Percentiles rank a stretch among this genome's conserved stretches.
These are phyloP conservation scores for Suhomyces faveliae DNA, from an alignment of 805 yeast genomes.

Conservation along the genomic window DNA sequence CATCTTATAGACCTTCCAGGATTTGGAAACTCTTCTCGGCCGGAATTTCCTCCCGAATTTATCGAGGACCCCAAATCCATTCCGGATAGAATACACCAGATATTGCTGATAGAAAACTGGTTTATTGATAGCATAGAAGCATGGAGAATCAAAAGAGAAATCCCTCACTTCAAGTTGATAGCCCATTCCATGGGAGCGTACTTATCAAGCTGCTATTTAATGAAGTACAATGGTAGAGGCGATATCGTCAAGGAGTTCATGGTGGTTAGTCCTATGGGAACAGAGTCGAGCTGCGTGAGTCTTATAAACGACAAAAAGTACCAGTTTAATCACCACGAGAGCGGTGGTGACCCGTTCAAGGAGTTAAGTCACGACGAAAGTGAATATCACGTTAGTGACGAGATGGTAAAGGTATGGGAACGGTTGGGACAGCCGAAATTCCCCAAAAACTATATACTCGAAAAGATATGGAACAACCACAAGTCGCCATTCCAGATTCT, in stretches of 20 bases:
- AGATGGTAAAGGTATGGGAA: conserved; percentile 26
- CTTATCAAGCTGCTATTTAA: conserved; percentile 36
- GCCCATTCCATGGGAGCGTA: conserved; percentile 47
- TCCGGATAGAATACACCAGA: conserved; percentile 29
- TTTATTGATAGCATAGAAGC: conserved; percentile 38
- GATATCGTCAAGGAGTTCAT: conserved; percentile 22
- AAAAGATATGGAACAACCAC: conserved; percentile 37
- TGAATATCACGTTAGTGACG: conserved; percentile 17
- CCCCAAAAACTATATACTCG: conserved; percentile 31
- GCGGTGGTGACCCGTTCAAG: conserved; percentile 35
- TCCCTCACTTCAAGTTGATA: conserved; percentile 30
- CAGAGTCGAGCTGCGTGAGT: conserved; percentile 37
- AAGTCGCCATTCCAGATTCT: conserved; percentile 40
- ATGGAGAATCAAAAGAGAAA: conserved; percentile 29
- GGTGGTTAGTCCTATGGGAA: conserved; percentile 44
- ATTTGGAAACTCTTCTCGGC: conserved; percentile 43
- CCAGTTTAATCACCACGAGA: conserved; percentile 34
- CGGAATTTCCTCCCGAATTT: conserved; percentile 34
- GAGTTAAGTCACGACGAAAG: conserved; percentile 23
- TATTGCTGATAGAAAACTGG: conserved; percentile 38
- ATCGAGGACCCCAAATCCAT: conserved; percentile 19
- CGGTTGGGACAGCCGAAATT: conserved; percentile 37
- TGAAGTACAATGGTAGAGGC: conserved; percentile 33
- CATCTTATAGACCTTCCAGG: conserved; percentile 45
- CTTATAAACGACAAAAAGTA: conserved; percentile 30